Evolutionary conservation across 495 filamentous ascomycete species (phyloP).

Genomic region (Neurospora tetrasperma): DNA sequence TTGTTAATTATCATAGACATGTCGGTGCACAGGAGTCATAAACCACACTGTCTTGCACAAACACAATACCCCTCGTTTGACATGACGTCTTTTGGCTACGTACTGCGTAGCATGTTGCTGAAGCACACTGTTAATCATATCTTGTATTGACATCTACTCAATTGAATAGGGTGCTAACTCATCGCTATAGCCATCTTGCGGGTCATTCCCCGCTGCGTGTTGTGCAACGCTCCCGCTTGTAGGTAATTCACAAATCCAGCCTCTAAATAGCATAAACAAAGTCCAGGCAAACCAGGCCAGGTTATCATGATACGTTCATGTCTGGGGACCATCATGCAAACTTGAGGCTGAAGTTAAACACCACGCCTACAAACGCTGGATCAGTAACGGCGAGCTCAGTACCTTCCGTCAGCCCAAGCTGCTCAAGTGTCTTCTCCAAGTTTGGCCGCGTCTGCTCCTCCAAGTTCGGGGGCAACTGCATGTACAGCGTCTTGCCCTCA

Average conservation of each 20-base stretch:
- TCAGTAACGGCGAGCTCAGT: conserved; percentile 68
- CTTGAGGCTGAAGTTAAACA: conserved; percentile 58
- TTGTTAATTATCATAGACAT: conserved; percentile 1
- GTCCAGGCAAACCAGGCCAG: neutral
- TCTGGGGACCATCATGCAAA: conserved; percentile 13
- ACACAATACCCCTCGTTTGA: neutral
- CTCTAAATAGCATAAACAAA: neutral
- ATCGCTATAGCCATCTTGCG: neutral
- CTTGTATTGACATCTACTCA: neutral
- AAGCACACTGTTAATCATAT: neutral
- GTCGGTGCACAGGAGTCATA: neutral
- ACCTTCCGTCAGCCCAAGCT: conserved; percentile 39
- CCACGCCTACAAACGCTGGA: conserved; percentile 59
- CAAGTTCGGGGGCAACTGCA: conserved; percentile 69
- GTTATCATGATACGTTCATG: neutral
- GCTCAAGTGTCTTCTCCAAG: conserved; percentile 55
- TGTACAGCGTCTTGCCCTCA: conserved; percentile 76
- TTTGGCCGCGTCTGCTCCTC: conserved; percentile 76
- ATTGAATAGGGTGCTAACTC: neutral
- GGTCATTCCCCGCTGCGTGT: neutral
- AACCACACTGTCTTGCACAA: neutral
- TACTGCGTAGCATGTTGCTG: neutral
- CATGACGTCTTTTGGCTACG: neutral
- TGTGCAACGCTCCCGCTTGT: neutral
- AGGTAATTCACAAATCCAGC: neutral